Evolutionary conservation across 768 basidiomycete genomes (phyloP).

Genomic region (Suillus decipiens): DNA sequence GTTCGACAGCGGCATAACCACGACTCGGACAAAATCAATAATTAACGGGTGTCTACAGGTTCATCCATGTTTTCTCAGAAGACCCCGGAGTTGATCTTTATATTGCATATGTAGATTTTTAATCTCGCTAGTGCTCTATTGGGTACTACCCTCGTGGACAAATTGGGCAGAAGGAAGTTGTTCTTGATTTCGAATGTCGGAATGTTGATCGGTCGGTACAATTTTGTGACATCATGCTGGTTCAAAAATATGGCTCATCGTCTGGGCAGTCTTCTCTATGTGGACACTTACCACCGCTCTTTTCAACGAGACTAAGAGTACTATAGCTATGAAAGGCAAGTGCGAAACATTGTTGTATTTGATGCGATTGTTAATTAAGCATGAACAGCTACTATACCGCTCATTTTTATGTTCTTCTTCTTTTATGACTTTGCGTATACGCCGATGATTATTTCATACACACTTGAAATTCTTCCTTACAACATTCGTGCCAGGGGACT

Average conservation of each 20-base stretch:
- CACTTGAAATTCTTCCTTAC: constrained; percentile 81
- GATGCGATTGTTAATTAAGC: background rate
- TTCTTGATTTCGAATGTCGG: constrained; percentile 67
- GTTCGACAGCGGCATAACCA: constrained; percentile 44
- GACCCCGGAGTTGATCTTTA: background rate
- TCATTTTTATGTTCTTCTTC: constrained; percentile 60
- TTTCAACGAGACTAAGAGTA: constrained; percentile 29
- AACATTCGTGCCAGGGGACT: constrained; percentile 80
- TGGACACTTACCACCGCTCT: constrained; percentile 56
- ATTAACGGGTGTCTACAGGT: constrained; percentile 69
- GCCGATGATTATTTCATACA: constrained; percentile 64
- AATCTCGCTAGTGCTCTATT: constrained; percentile 61
- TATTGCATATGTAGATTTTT: constrained; percentile 44
- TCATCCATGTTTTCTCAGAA: constrained; percentile 11
- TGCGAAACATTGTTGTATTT: background rate
- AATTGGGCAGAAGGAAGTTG: constrained; percentile 65
- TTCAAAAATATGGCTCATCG: background rate
- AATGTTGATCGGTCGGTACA: constrained; percentile 50
- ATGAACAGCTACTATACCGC: constrained; percentile 54
- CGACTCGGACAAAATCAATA: constrained; percentile 52
- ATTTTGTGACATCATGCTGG: background rate
- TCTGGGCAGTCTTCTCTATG: constrained; percentile 46
- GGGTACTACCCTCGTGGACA: constrained; percentile 66
- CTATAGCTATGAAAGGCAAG: constrained; percentile 33
- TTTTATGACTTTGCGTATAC: constrained; percentile 73